These are phyloP conservation scores for Debaryomyces subglobosus DNA, from an alignment of 1,139 yeast genomes.

Conservation along the genomic window DNA sequence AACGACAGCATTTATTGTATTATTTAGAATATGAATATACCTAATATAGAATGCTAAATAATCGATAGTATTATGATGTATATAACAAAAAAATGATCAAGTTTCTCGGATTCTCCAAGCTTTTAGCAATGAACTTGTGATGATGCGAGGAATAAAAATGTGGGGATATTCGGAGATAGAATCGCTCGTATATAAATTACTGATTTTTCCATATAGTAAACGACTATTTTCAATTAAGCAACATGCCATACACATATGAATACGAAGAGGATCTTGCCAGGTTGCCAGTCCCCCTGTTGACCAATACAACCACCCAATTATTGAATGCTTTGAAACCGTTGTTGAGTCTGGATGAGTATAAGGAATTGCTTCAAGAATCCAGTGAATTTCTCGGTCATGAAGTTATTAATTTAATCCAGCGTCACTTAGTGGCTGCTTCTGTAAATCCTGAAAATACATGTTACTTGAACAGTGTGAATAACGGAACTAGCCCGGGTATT, in stretches of 20 bases:
- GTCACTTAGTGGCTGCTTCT: slow-evolving; percentile 51
- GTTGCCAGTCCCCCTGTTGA: slow-evolving; percentile 58
- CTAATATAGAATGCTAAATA: too few relatives aligned
- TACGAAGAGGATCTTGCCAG: slow-evolving; percentile 38
- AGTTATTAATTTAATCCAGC: slow-evolving; percentile 51
- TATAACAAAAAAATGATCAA: background rate
- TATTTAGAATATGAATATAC: too few relatives aligned
- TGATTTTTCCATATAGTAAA: background rate
- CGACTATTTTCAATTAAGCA: background rate
- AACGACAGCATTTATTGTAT: too few relatives aligned
- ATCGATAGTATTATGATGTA: background rate
- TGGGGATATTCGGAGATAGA: slow-evolving; percentile 6
- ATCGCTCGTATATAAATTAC: background rate
- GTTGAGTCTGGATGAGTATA: slow-evolving; percentile 45
- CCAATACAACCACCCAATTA: slow-evolving; percentile 49
- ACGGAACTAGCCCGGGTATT: slow-evolving; percentile 61
- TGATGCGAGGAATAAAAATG: slow-evolving; percentile 1
- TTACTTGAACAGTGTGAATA: slow-evolving; percentile 63
- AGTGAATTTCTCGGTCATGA: slow-evolving; percentile 45
- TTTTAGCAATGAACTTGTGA: background rate
- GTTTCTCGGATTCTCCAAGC: background rate
- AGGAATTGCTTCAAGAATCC: slow-evolving; percentile 42
- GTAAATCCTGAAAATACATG: slow-evolving; percentile 45
- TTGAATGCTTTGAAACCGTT: slow-evolving; percentile 55
- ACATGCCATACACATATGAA: slow-evolving; percentile 19